Evolutionary conservation across 192 early-diverging fungal genomes (phyloP), one percentile per base, ranked within the genome.

Genomic region (Podila clonocystis): DNA sequence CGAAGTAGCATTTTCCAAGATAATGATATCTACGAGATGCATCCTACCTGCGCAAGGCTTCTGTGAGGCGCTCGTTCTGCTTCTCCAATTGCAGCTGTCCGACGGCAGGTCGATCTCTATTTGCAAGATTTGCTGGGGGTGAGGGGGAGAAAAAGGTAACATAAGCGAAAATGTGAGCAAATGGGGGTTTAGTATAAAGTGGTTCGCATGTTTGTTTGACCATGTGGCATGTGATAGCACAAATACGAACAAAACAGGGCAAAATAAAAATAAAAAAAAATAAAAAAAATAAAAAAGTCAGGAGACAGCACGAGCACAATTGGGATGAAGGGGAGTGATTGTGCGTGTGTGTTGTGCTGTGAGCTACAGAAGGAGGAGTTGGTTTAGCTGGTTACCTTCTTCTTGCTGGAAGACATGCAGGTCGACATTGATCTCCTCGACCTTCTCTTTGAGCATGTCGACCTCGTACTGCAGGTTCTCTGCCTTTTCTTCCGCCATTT

Each of bases 31-130:
- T 29, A n/a, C 2, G 5, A 11, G 48, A 3, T 22, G 52, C 24
- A 20, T 65, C 36, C 45, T 91, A 91, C 87, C 86, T 88, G 57
- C 95, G 77, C 48, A 98, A 87, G 24, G 97, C 97, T 41, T 95
- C 94, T 70, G 94, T 96, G 50, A 97, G 83, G 41, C 96, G 87
- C 55, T 94, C 96, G 74, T 94, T 98, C 67, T 97, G 96, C 62
- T 83, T 78, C 74, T 94, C 89, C 38, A 97, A 82, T 65, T 96
- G 91, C 24, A 86, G 65, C 13, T 89, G 83, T 66, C 91, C 93
- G 12, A 92, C 73, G 9, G 85, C 71, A 6, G 89, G 83, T 20
- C 84, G 74, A 66, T 65, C 74, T 28, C 84, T 85, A 29, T 83
- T 82, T 12, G 83, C 82, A 9, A 73, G 49, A 59, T 72, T 68